Conservation (phyloP, 768 basidiomycete genomes). For the Gloeophyllum trabeum region DNA sequence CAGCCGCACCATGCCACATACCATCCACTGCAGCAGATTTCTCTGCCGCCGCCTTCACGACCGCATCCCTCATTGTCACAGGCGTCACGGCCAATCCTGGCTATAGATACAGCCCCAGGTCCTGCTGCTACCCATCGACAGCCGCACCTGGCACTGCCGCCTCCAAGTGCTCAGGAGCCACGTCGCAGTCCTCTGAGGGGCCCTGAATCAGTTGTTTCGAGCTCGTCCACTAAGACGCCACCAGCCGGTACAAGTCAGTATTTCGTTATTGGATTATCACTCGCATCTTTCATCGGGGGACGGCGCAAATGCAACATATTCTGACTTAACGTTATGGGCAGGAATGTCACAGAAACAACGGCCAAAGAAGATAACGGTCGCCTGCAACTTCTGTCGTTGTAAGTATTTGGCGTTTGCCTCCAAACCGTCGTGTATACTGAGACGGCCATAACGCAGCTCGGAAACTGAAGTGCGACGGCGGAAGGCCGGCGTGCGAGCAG, state of each 20-base stretch:
- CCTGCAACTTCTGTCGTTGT: slow-evolving; percentile 90
- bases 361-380: slow-evolving; percentile 80
- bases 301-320: no score
- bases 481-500: slow-evolving; percentile 72
- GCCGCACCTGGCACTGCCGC: slow-evolving; percentile 30
- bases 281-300: no score
- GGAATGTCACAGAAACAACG: slow-evolving; percentile 34
- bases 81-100: slow-evolving; percentile 43
- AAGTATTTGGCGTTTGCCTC: slow-evolving; percentile 21
- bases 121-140: slow-evolving; percentile 33
- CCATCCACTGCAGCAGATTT: slow-evolving; percentile 17
- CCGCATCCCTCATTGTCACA: slow-evolving; percentile 17
- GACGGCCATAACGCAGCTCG: slow-evolving; percentile 38
- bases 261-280: neutral
- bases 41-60: slow-evolving; percentile 6
- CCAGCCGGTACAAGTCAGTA: slow-evolving; percentile 9
- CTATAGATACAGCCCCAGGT: slow-evolving; percentile 46
- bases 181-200: slow-evolving; percentile 4
- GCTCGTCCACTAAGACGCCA: slow-evolving; percentile 17
- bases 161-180: slow-evolving; percentile 12
- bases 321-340: no score
- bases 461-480: slow-evolving; percentile 84
- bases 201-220: neutral
- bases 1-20: slow-evolving; percentile 34
- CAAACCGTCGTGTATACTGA: slow-evolving; percentile 9